Percentiles rank a stretch among this genome's conserved stretches.
Conservation (phyloP, 768 basidiomycete genomes). For the Hypsizygus marmoreus region DNA sequence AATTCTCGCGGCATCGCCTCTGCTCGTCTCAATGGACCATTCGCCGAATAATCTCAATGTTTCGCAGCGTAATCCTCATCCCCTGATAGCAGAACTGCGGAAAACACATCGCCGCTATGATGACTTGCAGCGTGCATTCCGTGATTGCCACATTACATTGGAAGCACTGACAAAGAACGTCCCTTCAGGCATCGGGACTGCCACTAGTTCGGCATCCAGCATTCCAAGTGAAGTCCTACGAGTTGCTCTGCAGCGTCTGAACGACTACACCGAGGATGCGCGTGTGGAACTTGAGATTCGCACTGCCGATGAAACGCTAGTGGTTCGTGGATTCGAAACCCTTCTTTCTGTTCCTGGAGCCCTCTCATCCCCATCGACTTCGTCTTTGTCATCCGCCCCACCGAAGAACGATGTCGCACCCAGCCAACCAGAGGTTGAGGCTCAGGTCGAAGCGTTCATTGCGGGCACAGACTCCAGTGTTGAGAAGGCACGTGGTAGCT, state of each 20-base stretch:
- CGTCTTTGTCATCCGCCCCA: constrained; percentile 1
- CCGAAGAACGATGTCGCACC: constrained; percentile 19
- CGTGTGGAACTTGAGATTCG: constrained; percentile 84
- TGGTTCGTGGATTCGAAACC: constrained; percentile 66
- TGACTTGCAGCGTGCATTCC: constrained; percentile 59
- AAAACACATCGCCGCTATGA: constrained; percentile 33
- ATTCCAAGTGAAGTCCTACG: constrained; percentile 41
- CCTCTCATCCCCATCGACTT: constrained; percentile 15
- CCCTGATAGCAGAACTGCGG: constrained; percentile 48
- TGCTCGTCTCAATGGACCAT: too few relatives aligned
- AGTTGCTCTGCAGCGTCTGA: constrained; percentile 59
- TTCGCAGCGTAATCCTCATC: constrained; percentile 22
- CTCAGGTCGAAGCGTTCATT: constrained; percentile 57
- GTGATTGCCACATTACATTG: constrained; percentile 69
- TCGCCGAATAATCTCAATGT: background rate
- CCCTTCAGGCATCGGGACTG: constrained; percentile 15
- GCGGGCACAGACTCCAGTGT: constrained; percentile 53
- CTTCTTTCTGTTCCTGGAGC: constrained; percentile 64
- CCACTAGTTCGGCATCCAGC: constrained; percentile 11
- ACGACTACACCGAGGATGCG: constrained; percentile 77
- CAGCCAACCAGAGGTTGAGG: constrained; percentile 40
- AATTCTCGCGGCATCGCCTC: too few relatives aligned
- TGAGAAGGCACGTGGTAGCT: constrained; percentile 45
- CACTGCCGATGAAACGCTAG: constrained; percentile 68
- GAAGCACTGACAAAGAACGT: constrained; percentile 52